Percentiles rank a stretch among this genome's conserved stretches.
phyloP scores from a whole-genome alignment of 2,329 filamentous ascomycete genomes.

The Aureobasidium leucospermi region DNA sequence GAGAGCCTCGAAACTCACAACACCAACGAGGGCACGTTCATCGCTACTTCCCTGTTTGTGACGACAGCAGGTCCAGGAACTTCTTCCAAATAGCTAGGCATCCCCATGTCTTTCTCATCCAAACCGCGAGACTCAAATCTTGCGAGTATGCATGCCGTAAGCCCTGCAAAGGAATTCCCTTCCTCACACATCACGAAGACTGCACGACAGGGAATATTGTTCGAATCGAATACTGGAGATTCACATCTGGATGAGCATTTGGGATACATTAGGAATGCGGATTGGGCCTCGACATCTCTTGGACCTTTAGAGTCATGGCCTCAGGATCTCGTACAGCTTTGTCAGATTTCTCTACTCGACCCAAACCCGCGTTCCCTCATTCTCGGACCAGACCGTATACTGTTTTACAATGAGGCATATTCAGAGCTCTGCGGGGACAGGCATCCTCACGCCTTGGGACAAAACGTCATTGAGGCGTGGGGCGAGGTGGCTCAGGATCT shows the following conservation, averaged over 20 bases:
- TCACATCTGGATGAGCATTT: constrained; percentile 4
- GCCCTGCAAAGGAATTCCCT: not conserved
- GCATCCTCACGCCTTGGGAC: constrained; percentile 12
- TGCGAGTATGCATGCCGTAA: not conserved
- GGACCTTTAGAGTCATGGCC: constrained; percentile 14
- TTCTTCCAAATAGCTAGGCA: not conserved
- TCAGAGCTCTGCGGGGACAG: constrained; percentile 6
- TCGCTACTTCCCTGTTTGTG: not conserved
- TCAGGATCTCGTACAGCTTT: constrained; percentile 12
- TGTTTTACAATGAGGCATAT: constrained; percentile 16
- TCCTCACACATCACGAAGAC: not conserved
- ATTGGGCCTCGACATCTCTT: constrained; percentile 15
- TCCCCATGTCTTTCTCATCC: not conserved
- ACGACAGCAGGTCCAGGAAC: not conserved
- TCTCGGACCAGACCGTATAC: constrained; percentile 6
- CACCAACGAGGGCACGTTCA: not conserved
- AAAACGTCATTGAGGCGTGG: not conserved
- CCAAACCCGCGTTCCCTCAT: constrained; percentile 13
- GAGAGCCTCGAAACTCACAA: not conserved
- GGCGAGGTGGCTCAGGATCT: not conserved
- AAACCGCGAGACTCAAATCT: not conserved
- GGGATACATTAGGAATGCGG: not conserved
- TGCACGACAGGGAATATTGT: not conserved
- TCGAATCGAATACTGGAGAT: not conserved
- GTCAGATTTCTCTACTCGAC: constrained; percentile 13